phyloP scores from a whole-genome alignment of 1,139 yeast genomes.

The Yamadazyma diddensiae region DNA sequence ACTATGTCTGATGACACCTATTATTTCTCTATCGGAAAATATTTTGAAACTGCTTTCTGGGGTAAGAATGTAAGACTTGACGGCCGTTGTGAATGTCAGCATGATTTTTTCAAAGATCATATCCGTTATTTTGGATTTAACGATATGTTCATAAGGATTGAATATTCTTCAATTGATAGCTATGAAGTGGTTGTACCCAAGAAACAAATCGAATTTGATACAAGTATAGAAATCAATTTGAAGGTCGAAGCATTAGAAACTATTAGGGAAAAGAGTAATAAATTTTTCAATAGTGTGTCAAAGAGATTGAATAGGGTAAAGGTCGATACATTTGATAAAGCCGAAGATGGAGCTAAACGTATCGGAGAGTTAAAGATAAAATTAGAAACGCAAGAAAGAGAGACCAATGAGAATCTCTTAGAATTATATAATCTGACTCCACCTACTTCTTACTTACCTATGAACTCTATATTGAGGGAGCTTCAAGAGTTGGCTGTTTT shows the following conservation, averaged over 20 bases:
- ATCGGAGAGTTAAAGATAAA: conserved; percentile 57
- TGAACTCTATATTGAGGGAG: conserved; percentile 67
- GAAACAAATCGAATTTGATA: conserved; percentile 67
- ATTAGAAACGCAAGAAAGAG: conserved; percentile 50
- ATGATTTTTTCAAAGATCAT: conserved; percentile 78
- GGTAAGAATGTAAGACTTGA: conserved; percentile 45
- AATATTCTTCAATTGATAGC: conserved; percentile 69
- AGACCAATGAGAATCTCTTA: conserved; percentile 46
- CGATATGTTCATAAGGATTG: conserved; percentile 76
- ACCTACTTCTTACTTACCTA: conserved; percentile 64
- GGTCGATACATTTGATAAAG: conserved; percentile 74
- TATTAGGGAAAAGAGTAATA: conserved; percentile 51
- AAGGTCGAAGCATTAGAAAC: conserved; percentile 62
- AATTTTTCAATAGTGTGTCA: conserved; percentile 72
- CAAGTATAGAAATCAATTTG: conserved; percentile 65
- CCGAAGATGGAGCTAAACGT: conserved; percentile 62
- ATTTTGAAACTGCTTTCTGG: conserved; percentile 83
- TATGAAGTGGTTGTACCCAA: conserved; percentile 80
- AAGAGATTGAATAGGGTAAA: conserved; percentile 74
- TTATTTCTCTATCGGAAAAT: conserved; percentile 91
- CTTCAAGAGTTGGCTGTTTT: conserved; percentile 79
- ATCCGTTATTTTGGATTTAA: conserved; percentile 81
- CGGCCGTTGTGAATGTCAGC: conserved; percentile 49
- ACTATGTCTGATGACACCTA: conserved; percentile 90
- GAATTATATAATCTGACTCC: conserved; percentile 53